Base-by-base conservation (phyloP, 306 rosid species). In the Fragaria ananassa region DNA sequence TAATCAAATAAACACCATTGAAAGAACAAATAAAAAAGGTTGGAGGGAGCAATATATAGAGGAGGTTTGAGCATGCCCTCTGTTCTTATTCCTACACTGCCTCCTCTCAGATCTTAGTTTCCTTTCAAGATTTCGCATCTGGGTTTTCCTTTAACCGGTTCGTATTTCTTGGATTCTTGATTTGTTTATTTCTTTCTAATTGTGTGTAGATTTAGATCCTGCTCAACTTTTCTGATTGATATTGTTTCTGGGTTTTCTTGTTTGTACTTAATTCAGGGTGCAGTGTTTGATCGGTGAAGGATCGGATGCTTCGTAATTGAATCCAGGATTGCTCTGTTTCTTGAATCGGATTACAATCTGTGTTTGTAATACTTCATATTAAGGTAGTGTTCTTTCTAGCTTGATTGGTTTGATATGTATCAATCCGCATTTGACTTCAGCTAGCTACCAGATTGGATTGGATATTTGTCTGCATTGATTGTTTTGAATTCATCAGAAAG, bases 71-170 rank as follows among this genome's bases (percentile, higher is more conserved):
- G 83, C 88, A 88, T 89, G 76, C 84, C 86, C 84, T 87, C 85
- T 86, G 87, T 89, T 88, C 88, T 82, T 86, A 86, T 77, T 83
- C 90, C 85, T 81, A 81, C 80, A 79, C 87, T 89, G 90, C 93
- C 93, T 91, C 95, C 97, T 91, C 92, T 89, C 93, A 90, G 96
- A 93, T 93, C 98, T 90, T 88, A 79, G 77, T 66, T 71, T 70
- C 68, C 58, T 50, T 17, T 74, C 60, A 74, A 83, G 89, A 89
- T 92, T 88, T 87, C 68, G 83, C 86, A 83, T 87, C 97, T 89
- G 90, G 88, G 86, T 87, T 85, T 75, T 86, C 77, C 79, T 74
- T 82, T 74, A 90, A 86, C 88, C 87, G 94, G 96, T 93, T 84
- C 58, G 94, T 93, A 76, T 82, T 7, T 68, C 13, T 34, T 8